Conservation (phyloP, 169 alveolate species). For the Besnoitia besnoiti region DNA sequence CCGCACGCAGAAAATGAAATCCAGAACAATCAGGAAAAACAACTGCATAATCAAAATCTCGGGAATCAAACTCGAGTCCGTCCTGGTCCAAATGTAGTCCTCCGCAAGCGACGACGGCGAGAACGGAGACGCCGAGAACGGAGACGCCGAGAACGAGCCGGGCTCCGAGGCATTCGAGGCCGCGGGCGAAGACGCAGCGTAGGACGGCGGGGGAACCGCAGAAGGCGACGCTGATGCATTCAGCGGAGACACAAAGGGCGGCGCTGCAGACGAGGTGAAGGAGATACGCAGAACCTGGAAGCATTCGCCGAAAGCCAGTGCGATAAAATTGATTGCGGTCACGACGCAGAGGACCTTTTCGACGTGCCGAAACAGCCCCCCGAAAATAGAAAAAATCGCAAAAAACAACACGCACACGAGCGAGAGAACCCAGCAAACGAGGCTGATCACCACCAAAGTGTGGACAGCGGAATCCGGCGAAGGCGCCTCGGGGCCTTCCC, state of each 20-base stretch:
- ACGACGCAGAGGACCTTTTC: not conserved
- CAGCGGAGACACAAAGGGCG: no score
- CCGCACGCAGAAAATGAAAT: constrained; percentile 4
- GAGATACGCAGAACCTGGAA: constrained; percentile 15
- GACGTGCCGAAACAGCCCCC: not conserved
- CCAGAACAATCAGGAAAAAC: not conserved
- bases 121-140: no score
- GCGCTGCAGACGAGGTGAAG: not conserved
- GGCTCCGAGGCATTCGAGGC: no score
- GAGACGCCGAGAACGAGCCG: no score
- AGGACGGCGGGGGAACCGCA: no score
- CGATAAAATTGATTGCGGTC: not conserved
- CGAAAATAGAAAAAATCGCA: not conserved
- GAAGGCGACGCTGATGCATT: no score
- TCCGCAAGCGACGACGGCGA: not conserved
- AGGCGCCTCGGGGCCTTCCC: not conserved
- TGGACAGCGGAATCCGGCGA: not conserved
- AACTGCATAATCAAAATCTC: not conserved
- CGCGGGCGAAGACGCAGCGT: no score
- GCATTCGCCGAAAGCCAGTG: constrained; percentile 13
- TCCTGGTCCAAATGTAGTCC: not conserved
- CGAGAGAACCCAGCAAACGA: not conserved
- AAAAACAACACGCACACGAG: not conserved
- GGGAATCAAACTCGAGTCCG: not conserved
- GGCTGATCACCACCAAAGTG: not conserved